Percentiles rank a stretch among this genome's conserved stretches.
phyloP scores from a whole-genome alignment of 345 rosid genomes.

The Fremontodendron californicum region DNA sequence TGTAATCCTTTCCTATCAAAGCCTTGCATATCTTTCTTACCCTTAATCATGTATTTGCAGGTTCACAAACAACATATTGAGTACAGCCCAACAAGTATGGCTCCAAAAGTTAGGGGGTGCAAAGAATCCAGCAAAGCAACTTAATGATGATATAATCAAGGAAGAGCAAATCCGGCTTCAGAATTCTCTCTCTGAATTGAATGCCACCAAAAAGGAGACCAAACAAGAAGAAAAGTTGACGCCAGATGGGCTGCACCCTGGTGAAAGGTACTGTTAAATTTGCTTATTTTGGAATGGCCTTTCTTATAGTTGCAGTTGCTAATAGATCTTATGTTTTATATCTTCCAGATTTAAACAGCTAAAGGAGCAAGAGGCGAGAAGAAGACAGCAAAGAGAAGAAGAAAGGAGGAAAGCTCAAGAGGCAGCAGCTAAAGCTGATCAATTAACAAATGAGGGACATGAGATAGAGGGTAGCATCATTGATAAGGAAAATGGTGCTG shows the following conservation, averaged over 20 bases:
- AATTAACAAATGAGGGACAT: conserved; percentile 9
- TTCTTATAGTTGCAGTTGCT: conserved; percentile 9
- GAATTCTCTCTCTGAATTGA: conserved; percentile 41
- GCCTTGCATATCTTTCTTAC: conserved; percentile 9
- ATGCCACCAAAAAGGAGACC: conserved; percentile 26
- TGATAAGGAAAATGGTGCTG: conserved; percentile 32
- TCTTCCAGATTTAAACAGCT: conserved; percentile 61
- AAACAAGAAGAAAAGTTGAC: conserved; percentile 35
- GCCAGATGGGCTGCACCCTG: conserved; percentile 61
- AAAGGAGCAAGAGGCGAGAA: conserved; percentile 82
- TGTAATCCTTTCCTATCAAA: not conserved
- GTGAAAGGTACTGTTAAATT: conserved; percentile 57
- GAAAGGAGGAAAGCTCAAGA: conserved; percentile 51
- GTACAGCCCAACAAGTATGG: conserved; percentile 90
- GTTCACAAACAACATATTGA: conserved; percentile 87
- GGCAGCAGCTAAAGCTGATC: conserved; percentile 29
- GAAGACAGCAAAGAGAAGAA: conserved; percentile 56
- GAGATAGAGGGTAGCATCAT: conserved; percentile 10
- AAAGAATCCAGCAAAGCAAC: conserved; percentile 41
- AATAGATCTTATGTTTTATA: conserved; percentile 16
- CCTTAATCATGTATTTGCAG: conserved; percentile 35
- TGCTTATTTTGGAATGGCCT: not conserved
- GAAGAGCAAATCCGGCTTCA: conserved; percentile 35
- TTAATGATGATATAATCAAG: conserved; percentile 38
- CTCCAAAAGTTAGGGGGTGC: conserved; percentile 89